Evolutionary conservation across 1,284 basidiomycete species (phyloP), one percentile per base, ranked within the genome.

Genomic region (Wallemia hederae): DNA sequence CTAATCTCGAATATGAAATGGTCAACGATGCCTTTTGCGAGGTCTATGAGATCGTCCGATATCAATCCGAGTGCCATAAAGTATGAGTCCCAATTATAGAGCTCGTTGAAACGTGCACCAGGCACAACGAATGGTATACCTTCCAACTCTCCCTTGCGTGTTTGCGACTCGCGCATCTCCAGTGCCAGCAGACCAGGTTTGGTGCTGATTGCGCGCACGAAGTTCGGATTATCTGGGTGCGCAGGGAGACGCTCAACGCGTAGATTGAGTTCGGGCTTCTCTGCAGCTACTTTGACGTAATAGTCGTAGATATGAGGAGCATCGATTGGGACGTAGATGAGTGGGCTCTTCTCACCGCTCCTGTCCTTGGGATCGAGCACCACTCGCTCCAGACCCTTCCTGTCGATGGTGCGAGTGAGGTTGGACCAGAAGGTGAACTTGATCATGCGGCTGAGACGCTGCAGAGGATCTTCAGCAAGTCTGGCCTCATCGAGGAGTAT

Each of bases 1-100:
- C 82, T 88, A 76, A 98, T 96, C 75, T 98, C 88, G 70, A 98
- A 98, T 68, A 96, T 85, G 73, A 96, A 98, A 71, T 98, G 92
- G 64, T 97, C 92, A 58, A 97, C 89, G 78, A 94, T 91, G 66
- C 87, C 86, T 72, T 89, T 88, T 7, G 92, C 92, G 77, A 97
- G 85, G 64, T 83, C 80, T 49, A 94, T 79, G 67, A 90, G 82
- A 27, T 88, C 90, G 70, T 98, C 92, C 25, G 96, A 86, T 24
- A 98, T 79, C 3, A 98, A 78, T 29, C 92, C 92, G 26, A 98
- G 80, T 15, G 85, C 78, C 68, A 92, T 90, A 70, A 94, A 94
- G 74, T 92, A 94, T 24, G 84, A 87, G 70, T 89, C 86, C 86
- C 85, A 89, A 70, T 87, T 88, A 73, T 85, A 85, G 26, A 88